Conservation (phyloP, 805 yeast species). For the Yarrowia sp. region DNA sequence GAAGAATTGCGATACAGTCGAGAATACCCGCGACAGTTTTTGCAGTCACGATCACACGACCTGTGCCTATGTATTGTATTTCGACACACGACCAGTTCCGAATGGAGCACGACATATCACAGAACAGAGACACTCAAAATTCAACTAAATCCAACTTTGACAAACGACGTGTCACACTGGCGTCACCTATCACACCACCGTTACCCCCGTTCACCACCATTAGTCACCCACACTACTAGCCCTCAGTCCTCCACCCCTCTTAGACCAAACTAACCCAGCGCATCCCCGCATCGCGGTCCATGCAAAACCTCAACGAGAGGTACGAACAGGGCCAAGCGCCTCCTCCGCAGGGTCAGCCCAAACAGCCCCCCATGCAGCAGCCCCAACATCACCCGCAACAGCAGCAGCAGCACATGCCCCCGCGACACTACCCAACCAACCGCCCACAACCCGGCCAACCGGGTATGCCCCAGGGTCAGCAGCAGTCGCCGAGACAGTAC, state of each 20-base stretch:
- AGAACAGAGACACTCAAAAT: too few species aligned
- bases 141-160: too few species aligned
- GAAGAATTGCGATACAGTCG: too few species aligned
- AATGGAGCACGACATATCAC: too few species aligned
- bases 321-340: conserved; percentile 22
- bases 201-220: too few species aligned
- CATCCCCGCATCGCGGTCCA: conserved; percentile 30
- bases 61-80: too few species aligned
- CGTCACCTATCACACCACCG: too few species aligned
- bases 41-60: too few species aligned
- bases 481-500: not conserved
- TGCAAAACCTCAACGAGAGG: conserved; percentile 30
- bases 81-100: too few species aligned
- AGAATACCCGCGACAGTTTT: too few species aligned
- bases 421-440: conserved; percentile 25
- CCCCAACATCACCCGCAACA: conserved; percentile 15
- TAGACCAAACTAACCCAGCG: conserved; percentile 25
- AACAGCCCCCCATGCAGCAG: conserved; percentile 9
- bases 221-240: too few species aligned
- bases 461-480: not conserved
- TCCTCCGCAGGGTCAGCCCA: conserved; percentile 11
- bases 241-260: not conserved
- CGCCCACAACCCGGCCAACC: conserved; percentile 26
- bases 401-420: conserved; percentile 37
- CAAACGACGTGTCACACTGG: too few species aligned